phyloP scores from a whole-genome alignment of 2,329 filamentous ascomycete genomes.

The Fulvia fulva region DNA sequence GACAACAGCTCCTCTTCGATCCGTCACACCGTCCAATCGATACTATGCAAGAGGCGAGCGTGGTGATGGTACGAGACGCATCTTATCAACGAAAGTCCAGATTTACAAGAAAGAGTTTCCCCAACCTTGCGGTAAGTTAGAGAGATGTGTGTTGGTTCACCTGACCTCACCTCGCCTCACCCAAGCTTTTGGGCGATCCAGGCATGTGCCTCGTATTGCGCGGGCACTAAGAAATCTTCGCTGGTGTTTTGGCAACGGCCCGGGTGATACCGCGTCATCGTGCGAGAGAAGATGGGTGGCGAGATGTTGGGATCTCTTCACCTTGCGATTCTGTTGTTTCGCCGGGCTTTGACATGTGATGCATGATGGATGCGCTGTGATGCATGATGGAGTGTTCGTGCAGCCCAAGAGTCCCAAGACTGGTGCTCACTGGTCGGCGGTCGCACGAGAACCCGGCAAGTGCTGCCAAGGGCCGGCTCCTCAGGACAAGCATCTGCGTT shows the following conservation, averaged over 20 bases:
- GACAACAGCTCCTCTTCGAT: not conserved
- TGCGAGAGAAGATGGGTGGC: too few relatives aligned
- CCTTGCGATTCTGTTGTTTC: too few relatives aligned
- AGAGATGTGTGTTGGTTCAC: not conserved
- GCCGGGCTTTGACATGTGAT: too few relatives aligned
- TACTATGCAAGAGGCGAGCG: not conserved
- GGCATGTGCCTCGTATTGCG: conserved; percentile 6
- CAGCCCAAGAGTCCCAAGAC: too few relatives aligned
- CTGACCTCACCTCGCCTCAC: conserved; percentile 4
- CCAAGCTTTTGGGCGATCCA: not conserved
- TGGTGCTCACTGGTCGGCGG: too few relatives aligned
- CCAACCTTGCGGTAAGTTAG: too few relatives aligned
- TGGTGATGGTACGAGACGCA: not conserved
- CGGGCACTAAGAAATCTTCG: not conserved
- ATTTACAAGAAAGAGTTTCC: not conserved
- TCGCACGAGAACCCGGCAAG: too few relatives aligned
- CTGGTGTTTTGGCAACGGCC: not conserved
- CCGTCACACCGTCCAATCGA: not conserved
- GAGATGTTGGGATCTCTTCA: too few relatives aligned
- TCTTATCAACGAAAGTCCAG: not conserved
- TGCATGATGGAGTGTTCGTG: too few relatives aligned
- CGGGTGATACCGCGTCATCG: not conserved
- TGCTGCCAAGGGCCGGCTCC: too few relatives aligned
- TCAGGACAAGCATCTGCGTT: too few relatives aligned
- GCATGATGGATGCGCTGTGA: too few relatives aligned